Conservation (phyloP, 495 filamentous ascomycete species). For the Amniculicola lignicola region DNA sequence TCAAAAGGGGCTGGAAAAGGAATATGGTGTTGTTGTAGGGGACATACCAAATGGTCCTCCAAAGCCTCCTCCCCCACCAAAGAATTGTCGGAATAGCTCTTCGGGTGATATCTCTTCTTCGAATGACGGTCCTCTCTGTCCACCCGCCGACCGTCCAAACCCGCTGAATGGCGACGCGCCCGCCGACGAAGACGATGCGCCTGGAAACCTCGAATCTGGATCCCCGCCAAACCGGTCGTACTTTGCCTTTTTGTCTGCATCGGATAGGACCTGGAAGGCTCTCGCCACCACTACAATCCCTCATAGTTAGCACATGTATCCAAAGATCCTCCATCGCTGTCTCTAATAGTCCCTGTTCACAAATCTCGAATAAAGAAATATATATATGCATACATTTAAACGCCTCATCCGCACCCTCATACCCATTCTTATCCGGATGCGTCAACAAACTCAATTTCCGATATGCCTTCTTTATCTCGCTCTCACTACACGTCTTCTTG, state of each 20-base stretch:
- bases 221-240: conserved; percentile 88
- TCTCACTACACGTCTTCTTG: conserved; percentile 61
- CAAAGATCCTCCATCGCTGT: neutral
- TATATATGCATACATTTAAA: conserved; percentile 69
- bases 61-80: conserved; percentile 65
- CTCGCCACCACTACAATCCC: conserved; percentile 83
- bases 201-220: conserved; percentile 79
- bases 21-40: no score
- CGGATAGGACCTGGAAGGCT: conserved; percentile 89
- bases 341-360: no score
- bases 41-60: conserved; percentile 64
- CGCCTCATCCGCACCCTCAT: conserved; percentile 91
- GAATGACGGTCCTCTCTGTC: conserved; percentile 54
- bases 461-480: conserved; percentile 92
- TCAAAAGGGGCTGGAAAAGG: no score
- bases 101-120: conserved; percentile 94
- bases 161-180: conserved; percentile 67
- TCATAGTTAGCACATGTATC: neutral
- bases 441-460: conserved; percentile 82
- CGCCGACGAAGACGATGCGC: conserved; percentile 41
- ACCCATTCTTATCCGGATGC: conserved; percentile 98
- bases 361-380: no score
- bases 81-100: conserved; percentile 94
- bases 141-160: conserved; percentile 54
- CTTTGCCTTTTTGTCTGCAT: conserved; percentile 83